Evolutionary conservation across 768 basidiomycete genomes (phyloP), one percentile per base, ranked within the genome.

Genomic region (Trametes coccinea): DNA sequence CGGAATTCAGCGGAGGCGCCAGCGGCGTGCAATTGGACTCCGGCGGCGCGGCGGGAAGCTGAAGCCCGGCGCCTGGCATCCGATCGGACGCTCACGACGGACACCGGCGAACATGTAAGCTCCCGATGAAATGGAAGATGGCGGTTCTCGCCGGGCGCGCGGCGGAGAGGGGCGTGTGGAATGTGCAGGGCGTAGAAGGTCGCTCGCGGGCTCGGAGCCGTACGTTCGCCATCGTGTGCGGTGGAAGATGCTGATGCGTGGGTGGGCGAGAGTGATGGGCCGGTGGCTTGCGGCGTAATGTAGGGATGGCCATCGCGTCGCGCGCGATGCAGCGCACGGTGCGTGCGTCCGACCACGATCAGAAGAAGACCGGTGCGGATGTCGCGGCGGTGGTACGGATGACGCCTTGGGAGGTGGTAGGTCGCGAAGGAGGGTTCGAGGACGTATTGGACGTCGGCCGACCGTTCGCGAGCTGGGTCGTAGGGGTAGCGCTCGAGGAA

Each of bases 351-450:
- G 31, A 49, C 40, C 14, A 34, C 39, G 6, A 13, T 63, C 59
- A 68, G 62, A 68, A 68, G 62, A 68, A 68, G 22, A 68, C 64
- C 14, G 67, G 67, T 4, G 61, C 67, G 31, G 64, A 63, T 7
- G 62, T 61, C 47, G 61, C 60, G 27, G 67, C 67, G 46, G 52
- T 55, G 34, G 44, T 41, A 46, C 67, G 67, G 48, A 68, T 68
- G 62, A 49, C 37, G 30, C 57, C 57, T 29, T 62, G 60, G 7
- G 37, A 50, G 37, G 52, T 22, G 22, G 22, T 43, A 0, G 61
- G 61, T 40, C 60, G 56, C 13, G 61, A 29, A 4, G 60, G 56
- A 2, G 66, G 55, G 11, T 44, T 27, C 27, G 44, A 11, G 2
- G 60, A 51, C 8, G 48, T 53, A 5, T 56, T 40, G 14, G 59